Percentiles rank a stretch among this genome's conserved stretches.
Evolutionary conservation across 495 filamentous ascomycete species (phyloP).

Genomic region (Penicillium canariense): DNA sequence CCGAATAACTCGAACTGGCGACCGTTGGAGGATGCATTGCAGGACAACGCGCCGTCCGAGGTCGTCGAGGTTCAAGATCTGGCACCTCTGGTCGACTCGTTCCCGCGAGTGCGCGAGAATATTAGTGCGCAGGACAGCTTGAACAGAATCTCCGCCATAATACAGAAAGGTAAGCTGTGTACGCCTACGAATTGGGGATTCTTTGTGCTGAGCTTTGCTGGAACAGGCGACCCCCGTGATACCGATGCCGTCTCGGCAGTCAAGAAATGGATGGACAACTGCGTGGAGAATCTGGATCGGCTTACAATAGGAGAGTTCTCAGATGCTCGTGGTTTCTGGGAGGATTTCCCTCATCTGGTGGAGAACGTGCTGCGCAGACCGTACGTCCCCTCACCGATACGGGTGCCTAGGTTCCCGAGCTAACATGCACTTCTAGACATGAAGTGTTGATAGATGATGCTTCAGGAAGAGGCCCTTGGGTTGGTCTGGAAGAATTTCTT

Average conservation of each 20-base stretch:
- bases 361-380: slow-evolving; percentile 44
- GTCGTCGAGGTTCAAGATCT: slow-evolving; percentile 37
- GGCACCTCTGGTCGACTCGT: slow-evolving; percentile 30
- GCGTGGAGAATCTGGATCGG: slow-evolving; percentile 28
- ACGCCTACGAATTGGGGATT: background rate
- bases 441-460: slow-evolving; percentile 31
- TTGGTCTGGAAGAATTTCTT: slow-evolving; percentile 37
- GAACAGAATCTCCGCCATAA: slow-evolving; percentile 30
- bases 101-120: slow-evolving; percentile 32
- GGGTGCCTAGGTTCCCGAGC: background rate
- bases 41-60: slow-evolving; percentile 29
- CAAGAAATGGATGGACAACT: slow-evolving; percentile 38
- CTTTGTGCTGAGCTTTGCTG: slow-evolving; percentile 8
- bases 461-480: slow-evolving; percentile 17
- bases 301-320: slow-evolving; percentile 26
- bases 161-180: slow-evolving; percentile 45
- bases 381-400: slow-evolving; percentile 26
- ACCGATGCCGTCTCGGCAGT: slow-evolving; percentile 22
- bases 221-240: slow-evolving; percentile 32
- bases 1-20: slow-evolving; percentile 45
- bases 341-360: slow-evolving; percentile 44
- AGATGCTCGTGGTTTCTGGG: slow-evolving; percentile 53
- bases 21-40: slow-evolving; percentile 36
- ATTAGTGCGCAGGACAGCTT: slow-evolving; percentile 37
- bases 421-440: slow-evolving; percentile 20